Evolutionary conservation across 192 early-diverging fungal species (phyloP), one percentile per base, ranked within the genome.

Genomic region (Coemansia sp.): DNA sequence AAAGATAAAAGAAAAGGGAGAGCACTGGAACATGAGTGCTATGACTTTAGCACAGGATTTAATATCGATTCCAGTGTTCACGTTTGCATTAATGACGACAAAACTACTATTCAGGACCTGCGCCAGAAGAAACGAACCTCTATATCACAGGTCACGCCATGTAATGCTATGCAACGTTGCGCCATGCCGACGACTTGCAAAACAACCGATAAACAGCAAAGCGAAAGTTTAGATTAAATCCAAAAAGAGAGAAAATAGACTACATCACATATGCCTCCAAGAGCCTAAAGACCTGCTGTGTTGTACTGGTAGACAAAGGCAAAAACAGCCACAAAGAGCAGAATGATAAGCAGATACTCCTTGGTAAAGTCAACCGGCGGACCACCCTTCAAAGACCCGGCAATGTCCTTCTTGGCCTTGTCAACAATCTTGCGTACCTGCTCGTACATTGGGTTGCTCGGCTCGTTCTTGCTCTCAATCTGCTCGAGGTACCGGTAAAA

Each of bases 401-500:
- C 66, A 61, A 79, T 73, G 27, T 73, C 71, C 43, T 62, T 60
- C 63, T 79, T 79, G 42, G 71, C 59, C 72, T 67, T 74, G 34
- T 81, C 80, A 24, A 81, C 67, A 38, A 80, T 59, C 50, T 81
- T 71, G 52, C 64, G 70, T 23, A 90, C 85, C 55, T 85, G 61
- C 30, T 78, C 75, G 67, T 87, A 89, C 61, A 86, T 84, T 9
- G 84, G 85, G 67, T 85, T 83, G 22, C 60, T 53, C 8, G 85
- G 77, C 48, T 75, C 71, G 47, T 86, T 87, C 70, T 85, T 88
- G 55, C 49, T 54, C 57, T 83, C 84, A 53, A 91, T 76, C 48
- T 72, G 61, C n/a, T 80, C 78, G 18, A 86, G 51, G 61, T 89
- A 91, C 34, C 80, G 23, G 63, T 86, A 78, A 63, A 91, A 89